Evolutionary conservation across 2,329 filamentous ascomycete genomes (phyloP).

Genomic region (Pseudogymnoascus sp.): DNA sequence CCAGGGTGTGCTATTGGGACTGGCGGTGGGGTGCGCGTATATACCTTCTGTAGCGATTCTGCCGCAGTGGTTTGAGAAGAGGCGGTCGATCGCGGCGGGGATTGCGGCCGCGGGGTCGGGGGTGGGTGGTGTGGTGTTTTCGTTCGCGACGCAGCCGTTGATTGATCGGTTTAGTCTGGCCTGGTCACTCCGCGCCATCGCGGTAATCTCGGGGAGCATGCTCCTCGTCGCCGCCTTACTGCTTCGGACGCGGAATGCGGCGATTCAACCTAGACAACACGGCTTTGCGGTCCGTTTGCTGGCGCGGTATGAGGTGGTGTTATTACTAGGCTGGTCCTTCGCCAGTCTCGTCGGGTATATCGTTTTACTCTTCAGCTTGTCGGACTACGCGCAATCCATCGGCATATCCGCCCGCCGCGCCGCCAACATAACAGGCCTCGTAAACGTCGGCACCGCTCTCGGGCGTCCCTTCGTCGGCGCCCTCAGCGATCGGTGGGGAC

Average conservation of each 20-base stretch:
- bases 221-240: slow-evolving; percentile 12
- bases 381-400: slow-evolving; percentile 37
- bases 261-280: slow-evolving; percentile 10
- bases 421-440: slow-evolving; percentile 32
- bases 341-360: slow-evolving; percentile 40
- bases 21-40: slow-evolving; percentile 53
- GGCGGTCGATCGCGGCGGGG: slow-evolving; percentile 46
- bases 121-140: slow-evolving; percentile 44
- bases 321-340: slow-evolving; percentile 35
- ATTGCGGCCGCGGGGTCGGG: slow-evolving; percentile 46
- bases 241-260: slow-evolving; percentile 17
- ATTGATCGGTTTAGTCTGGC: slow-evolving; percentile 40
- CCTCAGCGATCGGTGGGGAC: slow-evolving; percentile 35
- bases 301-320: slow-evolving; percentile 27
- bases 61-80: slow-evolving; percentile 50
- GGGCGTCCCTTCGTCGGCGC: slow-evolving; percentile 38
- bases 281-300: slow-evolving; percentile 24
- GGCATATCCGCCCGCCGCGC: slow-evolving; percentile 33
- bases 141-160: slow-evolving; percentile 40
- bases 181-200: slow-evolving; percentile 44
- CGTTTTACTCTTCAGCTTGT: slow-evolving; percentile 37
- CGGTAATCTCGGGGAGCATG: slow-evolving; percentile 10
- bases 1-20: slow-evolving; percentile 51
- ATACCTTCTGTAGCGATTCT: slow-evolving; percentile 44
- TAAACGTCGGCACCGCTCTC: slow-evolving; percentile 40